phyloP scores from a whole-genome alignment of 139 green algal species.

The Yamagishiella unicocca region DNA sequence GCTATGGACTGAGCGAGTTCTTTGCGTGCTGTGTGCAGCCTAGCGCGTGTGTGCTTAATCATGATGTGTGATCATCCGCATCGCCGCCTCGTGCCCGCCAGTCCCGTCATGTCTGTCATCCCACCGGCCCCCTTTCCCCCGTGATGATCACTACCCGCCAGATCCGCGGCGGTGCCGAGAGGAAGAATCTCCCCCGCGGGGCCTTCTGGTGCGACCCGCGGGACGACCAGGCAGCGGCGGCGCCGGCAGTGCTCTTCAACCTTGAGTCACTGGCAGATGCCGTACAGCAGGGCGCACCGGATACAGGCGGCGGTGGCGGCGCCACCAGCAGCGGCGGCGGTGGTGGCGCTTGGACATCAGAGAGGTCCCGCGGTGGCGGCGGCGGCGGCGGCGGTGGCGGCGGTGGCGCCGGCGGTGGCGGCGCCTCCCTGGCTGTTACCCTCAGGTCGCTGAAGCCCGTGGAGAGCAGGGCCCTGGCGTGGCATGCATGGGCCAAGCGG shows the following conservation, averaged over 20 bases:
- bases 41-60: too few relatives aligned
- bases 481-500: slow-evolving; percentile 73
- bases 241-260: background rate
- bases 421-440: background rate
- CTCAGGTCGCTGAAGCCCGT: slow-evolving; percentile 47
- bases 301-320: background rate
- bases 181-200: slow-evolving; percentile 73
- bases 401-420: background rate
- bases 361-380: too few relatives aligned
- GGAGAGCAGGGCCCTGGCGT: slow-evolving; percentile 72
- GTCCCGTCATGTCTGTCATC: too few relatives aligned
- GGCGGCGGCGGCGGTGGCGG: too few relatives aligned
- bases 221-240: background rate
- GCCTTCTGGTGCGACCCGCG: slow-evolving; percentile 65
- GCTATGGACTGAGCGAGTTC: too few relatives aligned
- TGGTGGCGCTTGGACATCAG: too few relatives aligned
- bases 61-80: too few relatives aligned
- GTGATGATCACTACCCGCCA: too few relatives aligned
- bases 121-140: too few relatives aligned
- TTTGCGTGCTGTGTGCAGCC: too few relatives aligned
- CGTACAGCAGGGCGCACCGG: background rate
- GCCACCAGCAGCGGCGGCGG: slow-evolving; percentile 11
- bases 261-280: background rate
- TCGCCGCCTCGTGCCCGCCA: too few relatives aligned
- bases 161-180: slow-evolving; percentile 56